Base-by-base conservation (phyloP, 2,329 filamentous ascomycete species). In the Fusarium graminum region DNA sequence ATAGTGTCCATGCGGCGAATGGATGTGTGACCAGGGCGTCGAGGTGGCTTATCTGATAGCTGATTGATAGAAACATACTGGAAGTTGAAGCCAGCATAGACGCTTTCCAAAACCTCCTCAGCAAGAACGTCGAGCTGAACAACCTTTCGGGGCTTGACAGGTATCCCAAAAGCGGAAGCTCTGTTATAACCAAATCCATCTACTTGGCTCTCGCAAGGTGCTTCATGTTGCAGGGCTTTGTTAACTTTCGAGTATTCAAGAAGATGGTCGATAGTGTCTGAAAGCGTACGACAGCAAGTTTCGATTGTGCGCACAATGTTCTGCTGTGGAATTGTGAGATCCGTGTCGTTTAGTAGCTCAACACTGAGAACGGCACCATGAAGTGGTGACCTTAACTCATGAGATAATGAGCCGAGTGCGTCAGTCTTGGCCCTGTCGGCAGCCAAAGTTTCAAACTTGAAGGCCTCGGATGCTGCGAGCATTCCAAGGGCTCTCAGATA, bases 371-470 rank as follows among this genome's bases (percentile, higher is more conserved):
- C 75, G 30, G 89, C 83, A 4, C 87, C 87, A 54, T 90, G 87
- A 1, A 90, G 76, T 0, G 87, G 87, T 3, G 84, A 87, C 6
- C 87, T 80, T 14, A 90, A 75, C 70, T 90, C 87, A 68, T 90
- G 87, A 4, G 84, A 87, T 7, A 90, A 82, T 2, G 84, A 88
- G 1, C 85, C 83, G 9, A 90, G 80, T 34, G 88, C 83, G 56
- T 88, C 85, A 2, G 82, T 82, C 70, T 88, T 88, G 30, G 84
- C 82, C 51, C 78, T 81, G 32, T 82, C 79, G 0, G 78, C 77
- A 11, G 74, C 70, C 12, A 74, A 54, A 0, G 76, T 69, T 12
- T 80, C 74, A 6, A 86, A 61, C 3, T 83, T 79, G 0, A 82
- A 80, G 1, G 89, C 76, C 52, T 89, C 86, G 0, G 84, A 80